phyloP scores from a whole-genome alignment of 129 eudicot species.

The Gnaphalium uliginosum region DNA sequence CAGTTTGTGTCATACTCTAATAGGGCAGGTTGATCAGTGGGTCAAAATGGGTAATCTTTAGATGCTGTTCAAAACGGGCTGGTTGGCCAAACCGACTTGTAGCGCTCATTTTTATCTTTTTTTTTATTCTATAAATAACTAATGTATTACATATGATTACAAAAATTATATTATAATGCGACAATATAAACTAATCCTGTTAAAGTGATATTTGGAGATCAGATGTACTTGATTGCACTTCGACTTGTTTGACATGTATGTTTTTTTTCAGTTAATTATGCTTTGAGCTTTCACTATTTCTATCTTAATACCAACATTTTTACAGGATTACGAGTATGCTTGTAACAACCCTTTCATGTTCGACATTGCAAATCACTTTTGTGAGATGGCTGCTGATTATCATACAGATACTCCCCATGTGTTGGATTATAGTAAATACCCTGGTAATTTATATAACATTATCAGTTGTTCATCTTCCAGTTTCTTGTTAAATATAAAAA shows the following conservation, averaged over 20 bases:
- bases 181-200: neutral
- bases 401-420: slow-evolving; percentile 95
- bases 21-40: neutral
- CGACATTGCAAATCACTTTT: slow-evolving; percentile 95
- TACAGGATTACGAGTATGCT: slow-evolving; percentile 96
- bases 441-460: slow-evolving; percentile 46
- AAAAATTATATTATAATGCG: too few species aligned
- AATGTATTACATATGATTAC: neutral
- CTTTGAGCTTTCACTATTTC: slow-evolving; percentile 3
- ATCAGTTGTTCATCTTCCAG: slow-evolving; percentile 2
- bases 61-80: neutral
- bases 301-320: slow-evolving; percentile 8
- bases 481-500: slow-evolving; percentile 15
- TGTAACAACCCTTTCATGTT: slow-evolving; percentile 83
- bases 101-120: neutral
- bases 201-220: neutral
- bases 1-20: too few species aligned
- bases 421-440: slow-evolving; percentile 82
- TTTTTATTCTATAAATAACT: neutral
- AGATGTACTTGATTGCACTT: neutral
- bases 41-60: neutral
- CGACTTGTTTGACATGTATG: too few species aligned
- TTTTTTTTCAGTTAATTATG: too few species aligned
- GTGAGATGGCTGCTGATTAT: slow-evolving; percentile 99
- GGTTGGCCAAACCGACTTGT: neutral